Conservation (phyloP, 2,329 filamentous ascomycete genomes). For the Fusarium anguioides region DNA sequence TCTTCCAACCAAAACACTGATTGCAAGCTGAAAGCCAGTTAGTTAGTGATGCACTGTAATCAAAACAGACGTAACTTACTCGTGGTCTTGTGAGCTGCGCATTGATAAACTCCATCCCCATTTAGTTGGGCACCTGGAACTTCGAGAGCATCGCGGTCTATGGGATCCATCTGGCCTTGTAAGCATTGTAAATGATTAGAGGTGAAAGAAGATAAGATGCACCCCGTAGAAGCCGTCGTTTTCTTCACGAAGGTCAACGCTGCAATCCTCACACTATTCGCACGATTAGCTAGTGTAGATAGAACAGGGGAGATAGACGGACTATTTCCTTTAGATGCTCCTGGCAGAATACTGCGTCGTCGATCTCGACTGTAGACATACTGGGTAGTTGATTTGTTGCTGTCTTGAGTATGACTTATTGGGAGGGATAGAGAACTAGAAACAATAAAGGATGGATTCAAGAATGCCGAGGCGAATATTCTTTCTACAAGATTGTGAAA, state of each 20-base stretch:
- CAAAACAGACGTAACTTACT: neutral
- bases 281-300: fast-evolving
- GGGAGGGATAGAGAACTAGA: too few relatives aligned
- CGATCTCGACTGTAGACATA: neutral
- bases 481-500: too few relatives aligned
- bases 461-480: too few relatives aligned
- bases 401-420: too few relatives aligned
- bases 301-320: fast-evolving
- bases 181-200: too few relatives aligned
- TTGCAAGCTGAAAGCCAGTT: fast-evolving
- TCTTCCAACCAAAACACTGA: neutral
- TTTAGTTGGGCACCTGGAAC: fast-evolving
- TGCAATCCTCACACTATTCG: neutral
- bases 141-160: neutral
- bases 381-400: neutral
- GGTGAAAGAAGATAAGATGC: neutral
- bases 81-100: fast-evolving
- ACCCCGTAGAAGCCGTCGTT: neutral
- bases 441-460: too few relatives aligned
- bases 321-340: neutral
- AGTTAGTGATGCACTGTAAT: fast-evolving
- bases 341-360: neutral
- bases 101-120: neutral
- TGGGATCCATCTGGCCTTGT: neutral
- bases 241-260: neutral